These are phyloP conservation scores for Pythium monospermum DNA, from an alignment of 352 stramenopile species.

Conservation along the genomic window DNA sequence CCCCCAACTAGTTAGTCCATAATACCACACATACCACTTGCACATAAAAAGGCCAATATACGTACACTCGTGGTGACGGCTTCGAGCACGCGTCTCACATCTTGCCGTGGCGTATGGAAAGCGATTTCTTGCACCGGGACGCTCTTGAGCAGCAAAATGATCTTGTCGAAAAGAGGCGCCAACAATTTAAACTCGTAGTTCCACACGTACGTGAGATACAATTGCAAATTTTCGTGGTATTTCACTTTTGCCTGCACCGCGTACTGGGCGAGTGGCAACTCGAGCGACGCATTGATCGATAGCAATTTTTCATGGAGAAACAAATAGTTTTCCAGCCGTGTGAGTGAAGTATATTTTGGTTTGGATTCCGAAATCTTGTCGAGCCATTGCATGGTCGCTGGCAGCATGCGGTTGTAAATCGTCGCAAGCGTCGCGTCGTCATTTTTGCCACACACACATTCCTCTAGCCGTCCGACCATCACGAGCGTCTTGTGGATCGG, in stretches of 20 bases:
- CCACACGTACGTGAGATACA: conserved; percentile 62
- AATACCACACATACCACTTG: background rate
- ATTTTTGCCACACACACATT: conserved; percentile 51
- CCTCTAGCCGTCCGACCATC: conserved; percentile 56
- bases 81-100: conserved; percentile 49
- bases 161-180: conserved; percentile 45
- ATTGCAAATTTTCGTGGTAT: conserved; percentile 36
- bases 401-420: conserved; percentile 65
- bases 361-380: conserved; percentile 60
- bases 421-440: conserved; percentile 50
- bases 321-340: conserved; percentile 63
- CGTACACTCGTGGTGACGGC: conserved; percentile 33
- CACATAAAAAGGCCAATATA: background rate
- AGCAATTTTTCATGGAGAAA: conserved; percentile 53
- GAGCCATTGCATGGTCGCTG: conserved; percentile 61
- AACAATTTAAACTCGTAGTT: conserved; percentile 65
- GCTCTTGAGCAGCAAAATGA: conserved; percentile 47
- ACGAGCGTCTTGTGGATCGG: conserved; percentile 67
- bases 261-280: conserved; percentile 51
- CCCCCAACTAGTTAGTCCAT: no score
- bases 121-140: conserved; percentile 59
- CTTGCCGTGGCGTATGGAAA: conserved; percentile 57
- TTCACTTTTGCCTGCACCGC: conserved; percentile 34
- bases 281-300: conserved; percentile 36
- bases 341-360: conserved; percentile 61